Evolutionary conservation across 805 yeast genomes (phyloP), one percentile per base, ranked within the genome.

Genomic region (Kluyveromyces siamensis): DNA sequence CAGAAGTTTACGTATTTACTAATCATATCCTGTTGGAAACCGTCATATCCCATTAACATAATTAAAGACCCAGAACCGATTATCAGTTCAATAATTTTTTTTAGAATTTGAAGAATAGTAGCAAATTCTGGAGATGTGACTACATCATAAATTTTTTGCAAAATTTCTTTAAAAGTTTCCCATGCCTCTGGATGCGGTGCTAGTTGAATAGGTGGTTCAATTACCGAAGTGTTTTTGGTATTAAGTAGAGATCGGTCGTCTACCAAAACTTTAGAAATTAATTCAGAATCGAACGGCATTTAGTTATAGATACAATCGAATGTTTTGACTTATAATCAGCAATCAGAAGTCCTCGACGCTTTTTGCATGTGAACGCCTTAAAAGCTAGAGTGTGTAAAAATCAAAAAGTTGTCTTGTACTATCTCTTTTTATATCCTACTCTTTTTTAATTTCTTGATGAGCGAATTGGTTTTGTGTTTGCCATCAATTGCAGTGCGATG

Each of bases 41-140:
- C 45, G n/a, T 43, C 39, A 27, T 43, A 43, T 19, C 45, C 45
- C 25, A 43, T 18, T n/a, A 43, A 33, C 16, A 27, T 16, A 27
- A 43, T n/a, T 38, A 43, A 43, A 30, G 45, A 43, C 16, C 35
- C 19, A 27, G 45, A 37, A 6, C 45, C 45, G 18, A 43, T 43
- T 33, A 43, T 43, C 45, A 33, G 39, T 19, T 43, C 45, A n/a
- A 43, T 21, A 5, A 43, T 43, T n/a, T 33, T 37, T 35, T 35
- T 37, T 8, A 43, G 33, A 14, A 43, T 43, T 36, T 43, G 27
- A 10, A 43, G 27, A 17, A 43, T 43, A 13, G 27, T 16, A 11
- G 45, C 45, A 43, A 43, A 43, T 10, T 37, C 45, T n/a, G 45
- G 45, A 16, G 45, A 43, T 21, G 35, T 43, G 9, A 43, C 17